A percentile compares a stretch with the other conserved stretches of the same genome.
Evolutionary conservation across 1,284 basidiomycete genomes (phyloP).

Genomic region (Athelia sp.): DNA sequence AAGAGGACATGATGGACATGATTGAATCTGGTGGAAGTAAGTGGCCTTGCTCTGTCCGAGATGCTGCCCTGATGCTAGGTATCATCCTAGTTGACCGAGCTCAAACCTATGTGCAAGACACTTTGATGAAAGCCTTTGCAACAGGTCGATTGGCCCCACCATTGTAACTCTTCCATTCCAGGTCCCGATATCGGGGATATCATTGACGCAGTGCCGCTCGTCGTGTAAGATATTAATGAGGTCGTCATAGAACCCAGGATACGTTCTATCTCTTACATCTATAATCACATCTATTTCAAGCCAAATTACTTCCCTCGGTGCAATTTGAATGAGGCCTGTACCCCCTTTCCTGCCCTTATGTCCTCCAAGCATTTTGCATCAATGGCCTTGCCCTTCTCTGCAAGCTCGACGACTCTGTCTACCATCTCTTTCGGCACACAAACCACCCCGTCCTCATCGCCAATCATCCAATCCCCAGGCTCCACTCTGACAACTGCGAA

Average conservation of each 20-base stretch:
- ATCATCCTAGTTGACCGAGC: neutral
- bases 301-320: slow-evolving; percentile 55
- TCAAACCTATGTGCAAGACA: neutral
- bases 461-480: slow-evolving; percentile 83
- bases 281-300: too few relatives aligned
- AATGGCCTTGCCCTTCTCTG: slow-evolving; percentile 54
- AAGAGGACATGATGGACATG: neutral
- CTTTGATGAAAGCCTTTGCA: neutral
- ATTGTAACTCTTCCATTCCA: neutral
- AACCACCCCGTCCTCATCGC: slow-evolving; percentile 89
- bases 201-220: too few relatives aligned
- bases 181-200: neutral
- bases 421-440: slow-evolving; percentile 63
- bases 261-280: too few relatives aligned
- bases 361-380: slow-evolving; percentile 78
- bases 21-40: neutral
- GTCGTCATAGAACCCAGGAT: too few relatives aligned
- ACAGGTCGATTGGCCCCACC: neutral
- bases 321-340: slow-evolving; percentile 74
- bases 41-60: neutral
- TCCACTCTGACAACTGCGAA: slow-evolving; percentile 58
- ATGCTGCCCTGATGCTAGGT: neutral
- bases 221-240: too few relatives aligned
- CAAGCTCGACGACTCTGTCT: slow-evolving; percentile 56
- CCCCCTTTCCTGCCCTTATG: slow-evolving; percentile 68